A percentile compares a stretch with the other conserved stretches of the same genome.
Conservation (phyloP, 257 asterid species). For the Ehretia macrophylla region DNA sequence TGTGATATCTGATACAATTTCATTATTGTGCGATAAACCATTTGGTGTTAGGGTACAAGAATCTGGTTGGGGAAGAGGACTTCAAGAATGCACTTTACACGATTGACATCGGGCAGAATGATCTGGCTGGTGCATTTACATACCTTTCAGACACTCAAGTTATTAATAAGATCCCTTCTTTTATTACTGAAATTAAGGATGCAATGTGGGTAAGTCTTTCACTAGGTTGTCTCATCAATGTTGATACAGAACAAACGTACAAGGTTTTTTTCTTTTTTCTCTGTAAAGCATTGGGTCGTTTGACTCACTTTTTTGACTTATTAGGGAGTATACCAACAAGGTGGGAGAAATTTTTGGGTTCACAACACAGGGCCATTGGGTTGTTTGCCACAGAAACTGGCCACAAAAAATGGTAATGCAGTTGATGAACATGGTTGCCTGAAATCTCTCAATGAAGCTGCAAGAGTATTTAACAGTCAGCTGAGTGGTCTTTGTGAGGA, state of each 20-base stretch:
- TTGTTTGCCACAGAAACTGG: slow-evolving; percentile 70
- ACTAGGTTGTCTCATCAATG: background rate
- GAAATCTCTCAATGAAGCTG: slow-evolving; percentile 50
- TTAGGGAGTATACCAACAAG: slow-evolving; percentile 58
- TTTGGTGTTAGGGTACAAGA: slow-evolving; percentile 34
- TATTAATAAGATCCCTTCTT: slow-evolving; percentile 53
- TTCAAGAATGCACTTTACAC: slow-evolving; percentile 63
- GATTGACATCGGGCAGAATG: slow-evolving; percentile 91
- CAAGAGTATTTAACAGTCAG: slow-evolving; percentile 58
- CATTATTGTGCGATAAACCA: background rate
- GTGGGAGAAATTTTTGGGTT: slow-evolving; percentile 82
- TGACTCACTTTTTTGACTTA: too few species aligned
- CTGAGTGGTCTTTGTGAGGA: slow-evolving; percentile 36
- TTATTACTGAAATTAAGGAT: slow-evolving; percentile 53
- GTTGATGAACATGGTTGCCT: slow-evolving; percentile 60
- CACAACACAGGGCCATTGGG: slow-evolving; percentile 94
- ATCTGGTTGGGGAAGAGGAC: slow-evolving; percentile 40
- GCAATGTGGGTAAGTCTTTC: slow-evolving; percentile 54
- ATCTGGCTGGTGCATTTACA: slow-evolving; percentile 63
- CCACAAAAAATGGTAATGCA: slow-evolving; percentile 29
- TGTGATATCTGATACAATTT: too few species aligned
- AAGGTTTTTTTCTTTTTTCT: background rate
- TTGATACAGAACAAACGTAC: too few species aligned
- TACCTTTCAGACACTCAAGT: slow-evolving; percentile 56
- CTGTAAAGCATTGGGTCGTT: background rate